These are phyloP conservation scores for Sanguinoderma infundibulare DNA, from an alignment of 1,284 basidiomycete species.

Conservation along the genomic window DNA sequence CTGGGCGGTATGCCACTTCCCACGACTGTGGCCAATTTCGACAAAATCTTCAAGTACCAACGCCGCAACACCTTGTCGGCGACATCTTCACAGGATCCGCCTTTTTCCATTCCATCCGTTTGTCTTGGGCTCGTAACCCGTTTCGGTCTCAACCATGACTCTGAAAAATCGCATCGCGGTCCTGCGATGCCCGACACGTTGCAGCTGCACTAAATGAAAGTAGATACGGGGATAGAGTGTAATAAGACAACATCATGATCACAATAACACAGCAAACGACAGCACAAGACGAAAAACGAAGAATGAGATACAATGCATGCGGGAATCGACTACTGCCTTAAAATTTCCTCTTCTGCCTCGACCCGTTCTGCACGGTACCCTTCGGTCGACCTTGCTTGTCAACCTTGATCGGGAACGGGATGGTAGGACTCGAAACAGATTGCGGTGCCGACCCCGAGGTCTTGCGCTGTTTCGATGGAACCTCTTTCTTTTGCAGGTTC, in stretches of 20 bases:
- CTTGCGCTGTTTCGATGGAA: slow-evolving; percentile 11
- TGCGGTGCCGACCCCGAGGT: background rate
- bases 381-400: slow-evolving; percentile 23
- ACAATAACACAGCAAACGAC: background rate
- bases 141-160: too few species aligned
- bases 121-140: too few species aligned
- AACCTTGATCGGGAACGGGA: slow-evolving; percentile 18
- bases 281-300: background rate
- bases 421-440: background rate
- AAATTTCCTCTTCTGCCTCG: slow-evolving; percentile 16
- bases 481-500: slow-evolving; percentile 2
- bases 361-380: slow-evolving; percentile 24
- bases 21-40: too few species aligned
- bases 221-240: too few species aligned
- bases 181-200: too few species aligned
- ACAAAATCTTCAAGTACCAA: too few species aligned
- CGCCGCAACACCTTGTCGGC: too few species aligned
- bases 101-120: too few species aligned
- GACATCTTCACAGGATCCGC: too few species aligned
- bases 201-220: too few species aligned
- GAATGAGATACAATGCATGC: background rate
- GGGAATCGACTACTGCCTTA: background rate
- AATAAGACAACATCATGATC: too few species aligned
- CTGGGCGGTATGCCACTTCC: background rate
- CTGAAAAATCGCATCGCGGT: too few species aligned